Evolutionary conservation across 441 rosid genomes (phyloP), one percentile per base, ranked within the genome.

Genomic region (Jatropha podagrica): DNA sequence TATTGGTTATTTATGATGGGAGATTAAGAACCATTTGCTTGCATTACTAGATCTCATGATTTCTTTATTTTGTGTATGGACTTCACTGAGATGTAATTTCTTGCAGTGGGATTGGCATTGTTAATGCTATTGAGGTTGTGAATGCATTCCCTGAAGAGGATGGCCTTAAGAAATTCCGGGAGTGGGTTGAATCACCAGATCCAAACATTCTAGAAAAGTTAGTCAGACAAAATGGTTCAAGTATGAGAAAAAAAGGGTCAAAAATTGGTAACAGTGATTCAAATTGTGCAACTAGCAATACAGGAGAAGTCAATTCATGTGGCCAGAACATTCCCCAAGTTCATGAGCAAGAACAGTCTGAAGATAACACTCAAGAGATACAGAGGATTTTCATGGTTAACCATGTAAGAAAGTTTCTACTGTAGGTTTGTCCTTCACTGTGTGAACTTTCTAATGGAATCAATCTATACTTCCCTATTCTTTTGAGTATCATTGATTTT

Each of bases 141-240:
- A 89, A 88, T 85, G 99, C 98, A 78, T 96, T 91, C 80, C 94
- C 97, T 0, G 98, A 94, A 84, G 97, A 90, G 65, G 92, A 92
- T 81, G 99, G 99, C 63, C 97, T 96, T 83, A 81, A 83, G 40
- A 90, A 87, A 81, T 92, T 96, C 79, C 93, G 93, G 68, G 95
- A 91, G 82, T 96, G 99, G 99, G 84, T 96, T 76, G 97, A 96
- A 79, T 96, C 97, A 72, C 98, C 98, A 20, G 99, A 96, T 86
- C 97, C 97, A 77, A 82, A 84, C 78, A 96, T 96, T 77, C 83
- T 96, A 48, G 97, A 96, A 77, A 90, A 85, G 70, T 69, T 82
- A 59, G 81, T 77, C 76, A 78, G 72, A 18, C 85, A 81, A 74
- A 68, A 78, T 62, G 86, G 84, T 78, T 71, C 81, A 7, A 76